Base-by-base conservation (phyloP, 2,329 filamentous ascomycete species). In the Calonectria hongkongensis region DNA sequence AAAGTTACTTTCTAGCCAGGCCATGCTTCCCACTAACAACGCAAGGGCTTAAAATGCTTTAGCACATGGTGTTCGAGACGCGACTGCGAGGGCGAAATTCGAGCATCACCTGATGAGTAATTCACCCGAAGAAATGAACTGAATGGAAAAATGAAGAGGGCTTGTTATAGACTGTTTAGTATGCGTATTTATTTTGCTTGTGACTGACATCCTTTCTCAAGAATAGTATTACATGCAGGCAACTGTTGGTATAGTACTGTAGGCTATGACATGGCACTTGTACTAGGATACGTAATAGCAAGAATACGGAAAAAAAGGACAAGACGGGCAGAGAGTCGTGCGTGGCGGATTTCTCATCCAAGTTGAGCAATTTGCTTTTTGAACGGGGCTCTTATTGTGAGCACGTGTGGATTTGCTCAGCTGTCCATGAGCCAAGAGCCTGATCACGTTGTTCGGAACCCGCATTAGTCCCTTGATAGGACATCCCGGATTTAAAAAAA, bases 381-480 rank as follows among this genome's bases (percentile, higher is more conserved):
- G 21, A 4, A 25, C 25, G 39, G 25, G 54, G 33, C 15, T 41
- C 36, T 7, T 27, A 27, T 21, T 27, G 54, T 21, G 13, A 16
- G 54, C 21, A 60, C 54, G 54, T 60, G 54, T 58, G 54, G n/a
- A 21, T 21, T 39, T 58, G 13, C 33, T 58, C 12, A 13, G 33
- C 21, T 58, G 54, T 5, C 33, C 3, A 36, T 33, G 43, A 30
- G 13, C 28, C 39, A 10, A 27, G 51, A 50, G 48, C 36, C 64
- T 66, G 64, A 66, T 56, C 48, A 66, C 48, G 64, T 66, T 66
- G 48, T 39, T n/a, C 48, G 5, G 15, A 43, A 13, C 21, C 36
- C 48, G 33, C 25, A 43, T 54, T 15, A 39, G 36, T 58, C 12
- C 54, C 33, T 58, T 25, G 33, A 36, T 2, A 21, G 27, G 10